phyloP scores from a whole-genome alignment of 1,139 yeast genomes.

The Waltiozyma sp. region DNA sequence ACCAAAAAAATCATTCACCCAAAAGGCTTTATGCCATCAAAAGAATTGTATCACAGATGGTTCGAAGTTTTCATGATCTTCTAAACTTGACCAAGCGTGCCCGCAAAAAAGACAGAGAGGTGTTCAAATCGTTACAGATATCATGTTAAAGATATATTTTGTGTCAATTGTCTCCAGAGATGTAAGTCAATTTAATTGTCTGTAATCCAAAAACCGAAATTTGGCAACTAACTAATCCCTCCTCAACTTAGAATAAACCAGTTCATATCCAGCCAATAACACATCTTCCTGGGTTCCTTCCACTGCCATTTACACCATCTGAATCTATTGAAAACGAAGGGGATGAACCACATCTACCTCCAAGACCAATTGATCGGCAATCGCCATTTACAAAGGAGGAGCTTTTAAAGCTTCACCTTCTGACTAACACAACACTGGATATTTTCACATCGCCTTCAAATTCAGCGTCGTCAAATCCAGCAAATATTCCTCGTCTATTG shows the following conservation, averaged over 20 bases:
- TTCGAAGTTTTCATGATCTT: no score
- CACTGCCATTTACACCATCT: neutral
- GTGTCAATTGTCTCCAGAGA: constrained; percentile 11
- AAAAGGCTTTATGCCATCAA: no score
- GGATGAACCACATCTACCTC: neutral
- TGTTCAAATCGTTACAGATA: neutral
- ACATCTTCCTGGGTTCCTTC: constrained; percentile 6
- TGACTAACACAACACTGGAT: constrained; percentile 59
- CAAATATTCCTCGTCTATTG: constrained; percentile 23
- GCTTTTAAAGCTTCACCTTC: constrained; percentile 46
- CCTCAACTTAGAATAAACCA: constrained; percentile 33
- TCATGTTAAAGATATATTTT: constrained; percentile 5
- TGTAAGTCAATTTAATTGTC: constrained; percentile 2
- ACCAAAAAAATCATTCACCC: no score
- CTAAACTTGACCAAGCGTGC: no score
- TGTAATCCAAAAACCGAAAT: neutral
- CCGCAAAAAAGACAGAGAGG: no score
- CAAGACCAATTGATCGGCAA: neutral
- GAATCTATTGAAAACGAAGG: neutral
- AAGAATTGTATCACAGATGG: no score
- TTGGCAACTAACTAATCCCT: neutral
- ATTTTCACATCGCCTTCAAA: constrained; percentile 43
- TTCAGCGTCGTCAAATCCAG: constrained; percentile 18
- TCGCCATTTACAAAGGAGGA: constrained; percentile 18
- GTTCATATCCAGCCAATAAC: constrained; percentile 45